Evolutionary conservation across 1,139 yeast genomes (phyloP).

Genomic region (Debaryomyces coudertii): DNA sequence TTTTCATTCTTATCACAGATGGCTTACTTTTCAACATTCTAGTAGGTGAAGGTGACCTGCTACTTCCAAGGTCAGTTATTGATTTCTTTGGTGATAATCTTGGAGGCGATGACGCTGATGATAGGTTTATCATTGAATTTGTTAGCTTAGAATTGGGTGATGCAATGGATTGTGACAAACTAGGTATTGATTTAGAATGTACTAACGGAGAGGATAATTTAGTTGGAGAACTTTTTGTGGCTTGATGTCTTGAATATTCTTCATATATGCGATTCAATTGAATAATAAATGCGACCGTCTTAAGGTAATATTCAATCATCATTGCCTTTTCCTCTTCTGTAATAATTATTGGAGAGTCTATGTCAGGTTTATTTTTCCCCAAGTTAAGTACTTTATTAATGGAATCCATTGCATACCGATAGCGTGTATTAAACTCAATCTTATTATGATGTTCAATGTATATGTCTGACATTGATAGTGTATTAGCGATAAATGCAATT

Average conservation of each 20-base stretch:
- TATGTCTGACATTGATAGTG: slow-evolving; percentile 37
- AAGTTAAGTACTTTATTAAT: slow-evolving; percentile 22
- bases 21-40: slow-evolving; percentile 24
- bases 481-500: slow-evolving; percentile 41
- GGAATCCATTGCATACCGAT: slow-evolving; percentile 24
- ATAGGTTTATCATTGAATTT: slow-evolving; percentile 3
- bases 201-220: not conserved
- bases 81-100: slow-evolving; percentile 25
- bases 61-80: slow-evolving; percentile 15
- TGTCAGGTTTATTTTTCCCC: slow-evolving; percentile 18
- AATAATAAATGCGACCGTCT: slow-evolving; percentile 56
- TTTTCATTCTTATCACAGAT: slow-evolving; percentile 26
- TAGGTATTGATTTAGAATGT: slow-evolving; percentile 10
- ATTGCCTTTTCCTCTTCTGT: slow-evolving; percentile 43
- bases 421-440: slow-evolving; percentile 19
- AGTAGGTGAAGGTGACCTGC: slow-evolving; percentile 18
- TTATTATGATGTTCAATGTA: slow-evolving; percentile 52
- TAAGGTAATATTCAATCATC: slow-evolving; percentile 52
- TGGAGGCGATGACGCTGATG: slow-evolving; percentile 14
- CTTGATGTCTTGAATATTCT: slow-evolving; percentile 26
- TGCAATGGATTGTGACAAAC: not conserved
- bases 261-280: slow-evolving; percentile 64
- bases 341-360: slow-evolving; percentile 14
- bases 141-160: slow-evolving; percentile 6
- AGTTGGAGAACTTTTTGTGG: slow-evolving; percentile 11